Conservation (phyloP, 2,329 filamentous ascomycete species). For the Penicillium freii region DNA sequence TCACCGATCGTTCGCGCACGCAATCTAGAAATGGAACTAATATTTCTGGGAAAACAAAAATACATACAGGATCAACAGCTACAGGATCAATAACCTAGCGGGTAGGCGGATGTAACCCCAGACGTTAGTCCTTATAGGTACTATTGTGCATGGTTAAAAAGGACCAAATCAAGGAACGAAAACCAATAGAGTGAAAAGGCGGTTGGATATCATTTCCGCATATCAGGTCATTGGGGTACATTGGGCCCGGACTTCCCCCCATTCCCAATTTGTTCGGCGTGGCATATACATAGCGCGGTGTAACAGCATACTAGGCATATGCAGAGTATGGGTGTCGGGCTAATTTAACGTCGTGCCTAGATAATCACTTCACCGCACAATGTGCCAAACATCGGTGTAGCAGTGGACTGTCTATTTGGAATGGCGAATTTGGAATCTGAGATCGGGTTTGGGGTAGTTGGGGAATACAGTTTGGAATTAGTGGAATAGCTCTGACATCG, state of each 20-base stretch:
- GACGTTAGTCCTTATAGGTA: background rate
- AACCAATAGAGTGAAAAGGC: background rate
- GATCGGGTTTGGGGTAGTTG: background rate
- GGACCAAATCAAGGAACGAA: background rate
- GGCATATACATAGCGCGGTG: conserved; percentile 10
- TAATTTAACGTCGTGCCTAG: conserved; percentile 3
- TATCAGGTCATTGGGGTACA: background rate
- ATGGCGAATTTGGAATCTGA: background rate
- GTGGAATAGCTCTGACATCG: background rate
- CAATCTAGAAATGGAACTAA: background rate
- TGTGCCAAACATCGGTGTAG: conserved; percentile 3
- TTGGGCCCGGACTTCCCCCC: background rate
- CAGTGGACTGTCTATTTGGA: background rate
- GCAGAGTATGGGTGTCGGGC: conserved; percentile 2
- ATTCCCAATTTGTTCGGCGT: conserved; percentile 6
- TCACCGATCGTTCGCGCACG: background rate
- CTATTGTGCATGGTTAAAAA: background rate
- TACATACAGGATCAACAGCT: background rate
- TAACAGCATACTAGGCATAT: background rate
- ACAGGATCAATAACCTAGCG: background rate
- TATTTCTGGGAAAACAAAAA: background rate
- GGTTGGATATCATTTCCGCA: background rate
- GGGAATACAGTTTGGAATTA: background rate
- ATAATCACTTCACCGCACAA: conserved; percentile 1
- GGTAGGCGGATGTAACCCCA: background rate